phyloP scores from a whole-genome alignment of 805 yeast species.

The Yamadazyma paraphyllophila region DNA sequence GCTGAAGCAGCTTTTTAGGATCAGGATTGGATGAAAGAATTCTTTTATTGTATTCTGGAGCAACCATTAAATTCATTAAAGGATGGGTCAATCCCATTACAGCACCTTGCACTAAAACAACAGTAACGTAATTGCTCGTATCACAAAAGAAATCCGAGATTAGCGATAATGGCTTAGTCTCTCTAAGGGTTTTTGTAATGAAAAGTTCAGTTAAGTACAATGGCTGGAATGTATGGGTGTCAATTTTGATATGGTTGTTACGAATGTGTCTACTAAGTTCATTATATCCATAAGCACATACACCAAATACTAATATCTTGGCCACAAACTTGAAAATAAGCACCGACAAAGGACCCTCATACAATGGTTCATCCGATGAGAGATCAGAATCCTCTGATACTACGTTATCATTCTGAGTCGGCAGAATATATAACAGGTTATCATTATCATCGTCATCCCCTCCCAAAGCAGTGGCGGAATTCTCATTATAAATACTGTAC shows the following conservation, averaged over 20 bases:
- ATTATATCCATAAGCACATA: conserved; percentile 53
- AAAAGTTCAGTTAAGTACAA: conserved; percentile 33
- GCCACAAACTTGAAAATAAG: conserved; percentile 7
- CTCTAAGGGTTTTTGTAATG: conserved; percentile 24
- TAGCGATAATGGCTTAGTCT: conserved; percentile 17
- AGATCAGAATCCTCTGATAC: too few species aligned
- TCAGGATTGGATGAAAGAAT: conserved; percentile 40
- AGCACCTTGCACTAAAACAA: conserved; percentile 51
- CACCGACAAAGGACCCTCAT: conserved; percentile 7
- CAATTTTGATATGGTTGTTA: conserved; percentile 43
- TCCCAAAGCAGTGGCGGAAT: conserved; percentile 36
- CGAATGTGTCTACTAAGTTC: conserved; percentile 52
- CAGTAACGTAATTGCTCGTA: conserved; percentile 9
- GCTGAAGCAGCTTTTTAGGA: conserved; percentile 22
- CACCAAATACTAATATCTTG: conserved; percentile 30
- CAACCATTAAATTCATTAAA: conserved; percentile 32
- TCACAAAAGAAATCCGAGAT: conserved; percentile 1
- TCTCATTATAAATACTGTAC: conserved; percentile 49
- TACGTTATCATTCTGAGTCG: conserved; percentile 6
- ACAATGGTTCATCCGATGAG: background rate
- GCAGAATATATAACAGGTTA: conserved; percentile 6
- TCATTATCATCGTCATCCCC: conserved; percentile 22
- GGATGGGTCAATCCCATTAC: conserved; percentile 59
- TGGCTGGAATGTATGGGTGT: conserved; percentile 41
- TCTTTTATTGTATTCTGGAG: conserved; percentile 27